Evolutionary conservation across 1,139 yeast genomes (phyloP), one percentile per base, ranked within the genome.

Genomic region (Yueomyces sp.): DNA sequence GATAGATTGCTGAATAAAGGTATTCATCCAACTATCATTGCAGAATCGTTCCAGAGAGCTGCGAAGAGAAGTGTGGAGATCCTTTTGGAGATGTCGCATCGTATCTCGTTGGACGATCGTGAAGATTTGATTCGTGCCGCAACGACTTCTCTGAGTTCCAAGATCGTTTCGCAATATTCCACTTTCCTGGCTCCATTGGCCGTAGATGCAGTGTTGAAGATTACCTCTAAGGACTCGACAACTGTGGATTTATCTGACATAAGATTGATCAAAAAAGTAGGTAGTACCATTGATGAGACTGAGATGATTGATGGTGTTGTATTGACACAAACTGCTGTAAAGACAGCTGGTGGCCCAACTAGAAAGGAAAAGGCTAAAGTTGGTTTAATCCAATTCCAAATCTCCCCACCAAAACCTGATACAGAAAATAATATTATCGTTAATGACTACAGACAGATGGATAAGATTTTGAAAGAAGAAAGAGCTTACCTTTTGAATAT

Each of bases 361-460:
- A 76, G 96, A 62, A 75, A 86, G 63, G 98, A 91, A 62, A 91
- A 89, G 70, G 98, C 98, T 28, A 74, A 71, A 51, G 86, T 91
- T 53, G 99, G 93, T 9, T 73, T 91, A 55, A 75, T 91, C 50
- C 99, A 93, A 66, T 91, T 91, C 69, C 98, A 91, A 66, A 72
- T 91, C 48, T 87, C 97, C 32, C 98, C 99, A 38, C 99, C 99
- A 54, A 91, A 91, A 63, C 99, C 99, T 36, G 99, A 91, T 61
- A 85, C 93, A 82, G 98, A 91, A 66, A 91, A 91, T 62, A 91
- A 89, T 60, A 93, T 91, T 45, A 95, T 93, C 43, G 97, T 91
- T 43, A 91, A 85, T 61, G 99, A 91, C 64, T 91, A 91, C 68
- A 78, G 98, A 67, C 98, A 93, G 66, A 91, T 91, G 99, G 99